Percentiles rank a stretch among this genome's conserved stretches.
Evolutionary conservation across 495 filamentous ascomycete species (phyloP).

Genomic region (Bacidia gigantensis): DNA sequence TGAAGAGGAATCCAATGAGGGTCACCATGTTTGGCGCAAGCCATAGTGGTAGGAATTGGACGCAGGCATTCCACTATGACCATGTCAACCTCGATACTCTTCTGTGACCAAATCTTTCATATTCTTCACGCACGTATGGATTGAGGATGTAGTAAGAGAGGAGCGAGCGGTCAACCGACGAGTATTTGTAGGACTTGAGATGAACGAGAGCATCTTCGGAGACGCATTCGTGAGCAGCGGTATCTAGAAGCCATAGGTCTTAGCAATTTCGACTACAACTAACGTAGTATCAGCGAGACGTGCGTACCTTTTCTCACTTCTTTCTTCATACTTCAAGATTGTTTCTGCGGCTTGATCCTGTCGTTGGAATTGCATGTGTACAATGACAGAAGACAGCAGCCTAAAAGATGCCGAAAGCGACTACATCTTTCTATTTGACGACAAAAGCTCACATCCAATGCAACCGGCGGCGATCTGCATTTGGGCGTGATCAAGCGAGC

Average conservation of each 20-base stretch:
- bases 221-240: slow-evolving; percentile 44
- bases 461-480: background rate
- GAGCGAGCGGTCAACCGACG: slow-evolving; percentile 89
- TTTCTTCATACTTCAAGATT: background rate
- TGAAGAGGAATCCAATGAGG: slow-evolving; percentile 86
- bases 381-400: background rate
- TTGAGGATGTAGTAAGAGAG: slow-evolving; percentile 86
- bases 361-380: background rate
- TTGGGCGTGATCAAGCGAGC: background rate
- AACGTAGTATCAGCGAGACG: background rate
- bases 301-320: background rate
- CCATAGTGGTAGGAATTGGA: slow-evolving; percentile 85
- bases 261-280: background rate
- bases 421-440: background rate
- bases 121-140: slow-evolving; percentile 62
- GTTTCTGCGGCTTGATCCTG: background rate
- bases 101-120: background rate
- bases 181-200: slow-evolving; percentile 93
- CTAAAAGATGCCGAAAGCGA: background rate
- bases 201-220: slow-evolving; percentile 63
- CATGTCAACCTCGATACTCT: background rate
- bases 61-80: slow-evolving; percentile 88
- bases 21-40: slow-evolving; percentile 97
- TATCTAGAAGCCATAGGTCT: slow-evolving; percentile 5
- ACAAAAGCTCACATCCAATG: background rate